Base-by-base conservation (phyloP, 495 filamentous ascomycete genomes). In the Halenospora varia region DNA sequence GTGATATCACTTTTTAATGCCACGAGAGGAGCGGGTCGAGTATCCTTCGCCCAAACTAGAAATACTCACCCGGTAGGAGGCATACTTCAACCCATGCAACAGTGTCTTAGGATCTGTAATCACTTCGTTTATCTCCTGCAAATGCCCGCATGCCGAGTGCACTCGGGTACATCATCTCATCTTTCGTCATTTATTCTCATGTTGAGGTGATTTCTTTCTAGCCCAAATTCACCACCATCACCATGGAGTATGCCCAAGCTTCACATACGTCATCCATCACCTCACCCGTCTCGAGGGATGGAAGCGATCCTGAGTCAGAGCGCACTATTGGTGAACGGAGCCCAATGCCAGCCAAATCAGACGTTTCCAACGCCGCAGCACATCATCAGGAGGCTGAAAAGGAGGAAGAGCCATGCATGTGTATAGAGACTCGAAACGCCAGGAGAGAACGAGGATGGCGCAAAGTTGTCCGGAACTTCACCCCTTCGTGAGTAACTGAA, bases 381-480 rank as follows among this genome's bases (percentile, higher is more conserved):
- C 17, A 10, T 17, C 13, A 17, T n/a, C 29, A 11, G 1, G 20
- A 25, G 40, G n/a, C n/a, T n/a, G n/a, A n/a, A n/a, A 45, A 17
- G 24, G 18, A 40, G 2, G 10, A 35, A 42, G 47, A 25, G 8
- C 19, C 10, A 41, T 44, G 29, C 29, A 35, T 35, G 29, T 35
- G 29, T 13, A 35, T 6, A 13, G 29, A 35, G 13, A 13, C 29
- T 25, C 24, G 10, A 51, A 49, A 54, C 18, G 8, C 51, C 11
- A 55, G 45, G 42, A 44, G 17, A 13, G 47, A 56, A 18, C 39
- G 45, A 25, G 76, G 77, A 41, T 80, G 75, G 73, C 57, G 73
- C 51, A 71, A 68, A 40, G 54, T 78, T 8, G 69, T 78, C 25
- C 67, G 75, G 19, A 75, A 78, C 59, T 78, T 78, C 55, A 77